Evolutionary conservation across 345 rosid species (phyloP), one percentile per base, ranked within the genome.

Genomic region (Reutealis trisperma): DNA sequence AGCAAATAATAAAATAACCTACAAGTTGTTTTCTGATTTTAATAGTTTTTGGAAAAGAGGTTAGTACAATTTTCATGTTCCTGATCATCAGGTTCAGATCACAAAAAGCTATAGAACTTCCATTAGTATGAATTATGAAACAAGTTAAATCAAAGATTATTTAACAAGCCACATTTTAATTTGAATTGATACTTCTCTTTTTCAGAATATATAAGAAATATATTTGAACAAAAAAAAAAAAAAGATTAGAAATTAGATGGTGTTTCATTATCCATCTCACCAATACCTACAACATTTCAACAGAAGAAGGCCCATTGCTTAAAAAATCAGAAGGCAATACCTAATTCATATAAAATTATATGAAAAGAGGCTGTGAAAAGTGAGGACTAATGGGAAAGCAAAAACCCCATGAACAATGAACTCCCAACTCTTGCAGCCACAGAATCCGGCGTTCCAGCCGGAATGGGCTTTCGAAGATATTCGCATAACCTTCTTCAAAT

Each of bases 401-500:
- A 47, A 3, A 12, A 52, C 37, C 42, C 19, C 52, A 61, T 45
- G 30, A 42, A 65, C 30, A 44, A 84, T 86, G 85, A 80, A 70
- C 58, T 52, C 24, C 79, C 83, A 78, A 57, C 51, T 80, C 30
- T 75, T 76, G 76, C 69, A 45, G 42, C 74, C 72, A 12, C 45
- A 67, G 45, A 60, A 54, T 54, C 66, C 77, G 6, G 81, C 75
- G 44, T 71, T 81, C 45, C 77, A 58, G 44, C 70, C 82, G 0
- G 84, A 84, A 81, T 84, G 90, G 90, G 84, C 76, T 58, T 71
- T 42, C 21, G 87, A 78, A 74, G 88, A 84, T 70, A 75, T 78
- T 16, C 87, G 84, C 57, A 66, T 61, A 4, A 77, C 90, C 3
- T 92, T 93, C 81, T 86, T 87, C 89, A 91, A 93, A 77, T 93